phyloP scores from a whole-genome alignment of 805 yeast species.

The Cephaloascus fragrans region DNA sequence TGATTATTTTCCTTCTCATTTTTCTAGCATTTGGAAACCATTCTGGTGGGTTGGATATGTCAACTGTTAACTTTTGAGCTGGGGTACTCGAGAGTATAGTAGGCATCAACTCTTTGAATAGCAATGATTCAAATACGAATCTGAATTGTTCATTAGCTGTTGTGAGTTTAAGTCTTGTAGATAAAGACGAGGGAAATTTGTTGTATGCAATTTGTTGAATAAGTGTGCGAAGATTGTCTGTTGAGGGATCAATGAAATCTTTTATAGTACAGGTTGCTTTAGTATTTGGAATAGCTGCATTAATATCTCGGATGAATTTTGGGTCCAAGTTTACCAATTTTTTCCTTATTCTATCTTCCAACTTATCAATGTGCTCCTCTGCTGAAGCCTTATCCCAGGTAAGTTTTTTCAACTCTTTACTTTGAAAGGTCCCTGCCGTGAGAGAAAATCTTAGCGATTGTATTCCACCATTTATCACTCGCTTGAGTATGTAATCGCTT shows the following conservation, averaged over 20 bases:
- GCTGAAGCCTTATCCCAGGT: not conserved
- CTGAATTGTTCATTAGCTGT: not conserved
- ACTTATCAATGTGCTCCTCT: not conserved
- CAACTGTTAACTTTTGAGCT: constrained; percentile 13
- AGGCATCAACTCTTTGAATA: not conserved
- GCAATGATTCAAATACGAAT: not conserved
- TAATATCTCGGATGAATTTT: no score
- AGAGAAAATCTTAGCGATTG: no score
- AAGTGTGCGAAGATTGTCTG: not conserved
- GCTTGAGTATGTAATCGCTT: no score
- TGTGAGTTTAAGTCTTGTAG: not conserved
- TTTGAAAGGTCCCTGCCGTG: no score
- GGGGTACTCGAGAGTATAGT: constrained; percentile 1
- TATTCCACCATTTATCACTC: no score
- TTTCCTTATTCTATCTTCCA: no score
- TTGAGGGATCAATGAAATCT: not conserved
- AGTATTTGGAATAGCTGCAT: not conserved
- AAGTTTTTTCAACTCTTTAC: not conserved
- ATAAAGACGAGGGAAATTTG: not conserved
- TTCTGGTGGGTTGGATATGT: constrained; percentile 51
- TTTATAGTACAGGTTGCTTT: no score
- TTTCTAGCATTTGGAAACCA: constrained; percentile 85
- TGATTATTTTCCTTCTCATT: constrained; percentile 65
- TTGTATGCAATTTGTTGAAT: not conserved
- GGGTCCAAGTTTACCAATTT: no score